Evolutionary conservation across 768 basidiomycete species (phyloP), one percentile per base, ranked within the genome.

Genomic region (Amanita exitialis): DNA sequence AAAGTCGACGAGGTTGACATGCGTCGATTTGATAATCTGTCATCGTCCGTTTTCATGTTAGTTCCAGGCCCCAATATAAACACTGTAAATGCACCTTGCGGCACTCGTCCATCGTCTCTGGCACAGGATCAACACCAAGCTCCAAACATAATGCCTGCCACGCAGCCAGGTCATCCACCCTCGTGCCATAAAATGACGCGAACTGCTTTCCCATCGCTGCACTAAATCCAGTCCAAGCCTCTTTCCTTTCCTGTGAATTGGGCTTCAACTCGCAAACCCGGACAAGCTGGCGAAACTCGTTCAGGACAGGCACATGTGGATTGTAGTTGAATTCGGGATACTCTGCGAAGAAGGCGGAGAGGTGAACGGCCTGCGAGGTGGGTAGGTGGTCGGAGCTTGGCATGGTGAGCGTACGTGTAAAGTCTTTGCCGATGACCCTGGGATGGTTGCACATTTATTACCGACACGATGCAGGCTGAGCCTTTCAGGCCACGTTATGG

Each of bases 1-100:
- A 18, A 51, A 37, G 27, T 51, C 49, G 6, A 51, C 32, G 3
- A 51, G 18, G 41, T 51, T 51, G 39, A 51, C 49, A 20, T 51
- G 49, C 7, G 49, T 51, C 18, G 49, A 51, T 8, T 51, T 30
- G 10, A 51, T 38, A 21, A 51, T 16, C 49, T 51, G 27, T 48
- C 25, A 6, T 25, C 25, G 25, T n/a, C n/a, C n/a, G n/a, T n/a
- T n/a, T n/a, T n/a, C n/a, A n/a, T 25, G 25, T 25, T 6, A 25
- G 5, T 6, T 6, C 25, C 25, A 25, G 25, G 6, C 25, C 25
- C 25, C 23, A 23, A 25, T 25, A 25, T 6, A 25, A 23, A 27
- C 25, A 27, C 25, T 27, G 25, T 27, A 27, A 27, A 50, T 39
- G 8, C 38, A 50, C 49, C 7, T 28, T 20, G 34, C n/a, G 42